Base-by-base conservation (phyloP, 441 rosid genomes). In the Populus hybrid region DNA sequence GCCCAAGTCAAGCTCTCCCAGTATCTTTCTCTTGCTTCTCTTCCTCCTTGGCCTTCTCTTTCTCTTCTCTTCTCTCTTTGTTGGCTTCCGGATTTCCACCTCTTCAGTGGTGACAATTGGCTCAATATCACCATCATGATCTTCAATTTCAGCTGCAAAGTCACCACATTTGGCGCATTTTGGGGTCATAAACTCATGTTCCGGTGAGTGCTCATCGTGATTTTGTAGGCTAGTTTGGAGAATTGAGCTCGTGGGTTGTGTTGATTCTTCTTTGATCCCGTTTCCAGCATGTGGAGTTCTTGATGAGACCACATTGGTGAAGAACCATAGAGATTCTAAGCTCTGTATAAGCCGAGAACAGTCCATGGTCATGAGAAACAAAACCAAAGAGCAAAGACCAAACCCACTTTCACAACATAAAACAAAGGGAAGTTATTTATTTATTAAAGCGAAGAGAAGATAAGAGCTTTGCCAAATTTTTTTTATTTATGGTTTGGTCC, bases 251-350 rank as follows among this genome's bases (percentile, higher is more conserved):
- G 6, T 36, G 70, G 80, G 69, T 14, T 79, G 76, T 73, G 75
- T 5, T 73, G 77, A 20, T 59, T 63, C 73, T 81, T 63, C 81
- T 73, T 75, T 14, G 57, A 14, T 73, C 9, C 14, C 26, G 42
- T 36, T 70, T 16, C 28, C 14, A 1, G 18, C 11, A 16, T 14
- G 74, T 18, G 63, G 72, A 46, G 72, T 2, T 50, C 8, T 69
- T 73, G 78, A 59, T 0, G 69, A 77, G 40, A 86, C 68, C 30
- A 81, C 69, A 67, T 71, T 83, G 80, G 81, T 28, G 89, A 85
- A 89, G 86, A 83, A 86, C 93, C 93, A 89, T 23, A 88, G 82
- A 57, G 82, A 32, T 77, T 86, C 89, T 4, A 89, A 73, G 80
- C 83, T 81, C 76, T 89, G 83, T 4, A 85, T 32, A 8, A 82